Evolutionary conservation across 768 basidiomycete species (phyloP).

Genomic region (Chlorophyllum brunneum): DNA sequence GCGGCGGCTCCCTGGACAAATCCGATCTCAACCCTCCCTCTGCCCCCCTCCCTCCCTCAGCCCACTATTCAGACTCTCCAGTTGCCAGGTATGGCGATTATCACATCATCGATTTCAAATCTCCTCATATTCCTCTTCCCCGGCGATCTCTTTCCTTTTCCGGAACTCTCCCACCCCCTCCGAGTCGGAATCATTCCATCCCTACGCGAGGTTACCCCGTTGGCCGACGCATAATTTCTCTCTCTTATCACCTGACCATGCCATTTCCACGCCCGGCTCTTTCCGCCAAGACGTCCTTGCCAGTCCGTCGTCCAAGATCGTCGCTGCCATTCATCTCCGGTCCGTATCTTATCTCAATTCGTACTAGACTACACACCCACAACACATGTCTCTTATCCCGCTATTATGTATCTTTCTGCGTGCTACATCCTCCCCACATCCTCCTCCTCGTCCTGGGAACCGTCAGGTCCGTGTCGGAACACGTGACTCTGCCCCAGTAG

Average conservation of each 20-base stretch:
- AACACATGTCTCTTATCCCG: constrained; percentile 5
- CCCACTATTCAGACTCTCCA: background rate
- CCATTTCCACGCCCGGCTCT: background rate
- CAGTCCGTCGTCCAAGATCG: constrained; percentile 1
- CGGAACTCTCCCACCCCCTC: constrained; percentile 10
- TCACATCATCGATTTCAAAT: background rate
- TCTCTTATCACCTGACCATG: constrained; percentile 5
- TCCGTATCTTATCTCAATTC: constrained; percentile 10
- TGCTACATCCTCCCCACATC: background rate
- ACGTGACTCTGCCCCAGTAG: constrained; percentile 4
- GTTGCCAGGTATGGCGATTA: background rate
- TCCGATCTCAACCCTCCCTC: background rate
- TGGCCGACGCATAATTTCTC: background rate
- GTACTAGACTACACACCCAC: constrained; percentile 6
- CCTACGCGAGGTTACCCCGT: constrained; percentile 12
- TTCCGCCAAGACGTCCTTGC: background rate
- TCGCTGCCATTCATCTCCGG: constrained; percentile 6
- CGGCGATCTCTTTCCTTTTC: background rate
- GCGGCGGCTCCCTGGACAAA: constrained; percentile 6
- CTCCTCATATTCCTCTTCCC: no score
- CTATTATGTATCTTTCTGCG: constrained; percentile 3
- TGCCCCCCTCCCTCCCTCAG: background rate
- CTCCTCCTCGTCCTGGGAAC: background rate
- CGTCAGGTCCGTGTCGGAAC: constrained; percentile 12
- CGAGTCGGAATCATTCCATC: constrained; percentile 9